Evolutionary conservation across 306 rosid species (phyloP).

Genomic region (Gastrolobium villosum): DNA sequence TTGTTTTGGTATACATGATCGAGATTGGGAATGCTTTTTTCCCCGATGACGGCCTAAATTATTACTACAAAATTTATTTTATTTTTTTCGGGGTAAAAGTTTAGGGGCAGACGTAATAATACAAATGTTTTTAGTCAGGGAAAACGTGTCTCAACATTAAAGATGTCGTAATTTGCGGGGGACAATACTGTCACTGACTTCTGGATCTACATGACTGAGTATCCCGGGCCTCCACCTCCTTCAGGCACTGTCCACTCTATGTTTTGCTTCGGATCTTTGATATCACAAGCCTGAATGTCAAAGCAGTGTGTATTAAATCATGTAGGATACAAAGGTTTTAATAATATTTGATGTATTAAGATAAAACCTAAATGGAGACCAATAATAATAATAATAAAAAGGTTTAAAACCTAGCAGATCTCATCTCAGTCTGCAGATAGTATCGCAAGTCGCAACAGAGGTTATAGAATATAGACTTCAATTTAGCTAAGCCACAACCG

Average conservation of each 20-base stretch:
- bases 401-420: not conserved
- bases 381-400: not conserved
- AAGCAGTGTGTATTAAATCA: slow-evolving; percentile 9
- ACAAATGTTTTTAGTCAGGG: not conserved
- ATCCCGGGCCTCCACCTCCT: slow-evolving; percentile 95
- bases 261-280: slow-evolving; percentile 92
- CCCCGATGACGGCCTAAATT: too few species aligned
- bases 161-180: not conserved
- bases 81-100: not conserved
- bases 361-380: not conserved
- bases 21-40: too few species aligned
- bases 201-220: slow-evolving; percentile 61
- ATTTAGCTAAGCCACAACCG: not conserved
- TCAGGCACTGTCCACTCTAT: slow-evolving; percentile 93
- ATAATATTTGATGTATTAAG: not conserved
- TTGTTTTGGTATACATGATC: not conserved
- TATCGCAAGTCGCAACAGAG: not conserved
- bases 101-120: too few species aligned
- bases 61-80: not conserved
- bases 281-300: slow-evolving; percentile 83
- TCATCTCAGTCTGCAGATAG: not conserved
- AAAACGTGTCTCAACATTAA: not conserved
- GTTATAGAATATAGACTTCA: not conserved
- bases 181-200: not conserved
- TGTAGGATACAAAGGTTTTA: not conserved